Evolutionary conservation across 2,329 filamentous ascomycete species (phyloP), one percentile per base, ranked within the genome.

Genomic region (Fusarium sp.): DNA sequence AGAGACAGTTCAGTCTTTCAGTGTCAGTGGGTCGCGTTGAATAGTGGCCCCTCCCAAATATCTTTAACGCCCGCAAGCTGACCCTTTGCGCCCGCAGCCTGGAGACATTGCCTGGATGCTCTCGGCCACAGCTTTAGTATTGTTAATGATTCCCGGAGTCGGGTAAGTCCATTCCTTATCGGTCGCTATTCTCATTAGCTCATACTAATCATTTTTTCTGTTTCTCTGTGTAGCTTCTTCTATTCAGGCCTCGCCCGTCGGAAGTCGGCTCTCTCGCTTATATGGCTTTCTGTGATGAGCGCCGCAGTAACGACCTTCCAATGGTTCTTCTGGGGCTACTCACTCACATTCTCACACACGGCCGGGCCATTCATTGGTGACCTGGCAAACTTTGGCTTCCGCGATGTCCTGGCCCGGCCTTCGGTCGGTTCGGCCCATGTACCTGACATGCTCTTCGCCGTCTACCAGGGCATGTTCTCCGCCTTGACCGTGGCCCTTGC

Each of bases 241-340:
- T 97, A 97, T 82, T 96, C 93, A 14, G 94, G 94, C 64, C 89
- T 97, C 20, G 93, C 94, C 20, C 90, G 94, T 64, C 86, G 94
- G 76, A 97, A 97, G 82, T 96, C 93, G 0, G 94, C 94, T 9
- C 84, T 97, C 53, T 96, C 93, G 22, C 83, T 97, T 64, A 93
- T 97, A 79, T 97, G 93, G 93, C 89, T 97, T 24, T 95, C 92
- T 6, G 84, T 96, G 76, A 96, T 97, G 92, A 88, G 93, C 20
- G 89, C 90, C 2, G 93, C 90, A 14, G 90, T 97, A 50, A 90
- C 93, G 35, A 91, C 89, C 26, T 96, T 97, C 80, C 93, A 97
- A 79, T 97, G 94, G 94, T 97, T 97, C 83, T 93, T 96, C 84
- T 96, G 92, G 92, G 92, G 92, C 40, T 96, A 93, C 78, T 94